A percentile compares a stretch with the other conserved stretches of the same genome.
phyloP scores from a whole-genome alignment of 2,329 filamentous ascomycete genomes.

The Coniochaeta sp. region DNA sequence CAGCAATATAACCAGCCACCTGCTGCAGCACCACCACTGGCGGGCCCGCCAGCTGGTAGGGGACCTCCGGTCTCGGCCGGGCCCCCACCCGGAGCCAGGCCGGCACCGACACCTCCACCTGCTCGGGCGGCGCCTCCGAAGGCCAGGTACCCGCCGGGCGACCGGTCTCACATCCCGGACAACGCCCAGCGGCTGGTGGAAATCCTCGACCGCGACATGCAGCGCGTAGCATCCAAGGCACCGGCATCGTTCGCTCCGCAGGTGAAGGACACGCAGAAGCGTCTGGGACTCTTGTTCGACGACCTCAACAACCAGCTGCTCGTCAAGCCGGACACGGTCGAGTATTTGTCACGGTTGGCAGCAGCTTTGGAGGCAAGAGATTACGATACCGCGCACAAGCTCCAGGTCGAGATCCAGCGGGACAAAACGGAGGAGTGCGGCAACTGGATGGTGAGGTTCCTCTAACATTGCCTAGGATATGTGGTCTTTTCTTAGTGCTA shows the following conservation, averaged over 20 bases:
- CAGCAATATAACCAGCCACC: slow-evolving; percentile 38
- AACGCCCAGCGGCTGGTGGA: slow-evolving; percentile 73
- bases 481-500: slow-evolving; percentile 29
- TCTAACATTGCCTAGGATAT: slow-evolving; percentile 2
- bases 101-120: slow-evolving; percentile 26
- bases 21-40: slow-evolving; percentile 15
- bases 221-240: slow-evolving; percentile 78
- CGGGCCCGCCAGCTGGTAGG: slow-evolving; percentile 32
- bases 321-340: slow-evolving; percentile 70
- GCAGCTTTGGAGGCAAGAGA: slow-evolving; percentile 61
- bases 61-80: slow-evolving; percentile 37
- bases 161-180: slow-evolving; percentile 81
- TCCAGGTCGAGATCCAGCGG: slow-evolving; percentile 69
- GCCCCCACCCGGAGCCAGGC: slow-evolving; percentile 24
- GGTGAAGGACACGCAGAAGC: slow-evolving; percentile 89
- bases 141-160: slow-evolving; percentile 70
- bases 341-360: slow-evolving; percentile 57
- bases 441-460: slow-evolving; percentile 71
- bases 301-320: slow-evolving; percentile 95
- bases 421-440: slow-evolving; percentile 76
- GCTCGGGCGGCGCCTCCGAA: slow-evolving; percentile 46
- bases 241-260: slow-evolving; percentile 81
- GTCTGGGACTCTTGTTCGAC: slow-evolving; percentile 89
- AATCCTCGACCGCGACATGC: slow-evolving; percentile 75
- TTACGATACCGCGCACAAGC: slow-evolving; percentile 57